Conservation (phyloP, 805 yeast genomes). For the Kuraishia cidri region DNA sequence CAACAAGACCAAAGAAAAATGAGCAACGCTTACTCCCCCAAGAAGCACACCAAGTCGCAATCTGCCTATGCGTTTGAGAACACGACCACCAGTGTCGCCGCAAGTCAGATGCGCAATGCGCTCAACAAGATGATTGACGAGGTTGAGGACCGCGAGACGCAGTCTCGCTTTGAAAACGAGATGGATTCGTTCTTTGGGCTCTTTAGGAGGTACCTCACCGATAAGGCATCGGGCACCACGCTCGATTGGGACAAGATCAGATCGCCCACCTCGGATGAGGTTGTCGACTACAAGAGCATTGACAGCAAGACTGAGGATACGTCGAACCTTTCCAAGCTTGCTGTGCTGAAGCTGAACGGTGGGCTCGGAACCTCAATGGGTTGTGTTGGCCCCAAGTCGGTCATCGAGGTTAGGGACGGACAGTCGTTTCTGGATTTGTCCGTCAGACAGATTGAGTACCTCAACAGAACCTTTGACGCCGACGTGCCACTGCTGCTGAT, state of each 20-base stretch:
- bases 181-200: constrained; percentile 92
- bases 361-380: constrained; percentile 99
- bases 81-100: constrained; percentile 91
- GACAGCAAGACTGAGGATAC: constrained; percentile 23
- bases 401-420: constrained; percentile 97
- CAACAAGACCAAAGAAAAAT: no score
- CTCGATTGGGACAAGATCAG: constrained; percentile 94
- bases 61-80: constrained; percentile 87
- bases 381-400: constrained; percentile 97
- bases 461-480: constrained; percentile 82
- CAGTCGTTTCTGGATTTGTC: constrained; percentile 93
- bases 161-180: constrained; percentile 68
- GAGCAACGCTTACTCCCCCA: no score
- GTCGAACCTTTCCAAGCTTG: constrained; percentile 67
- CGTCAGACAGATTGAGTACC: constrained; percentile 93
- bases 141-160: constrained; percentile 41
- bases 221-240: constrained; percentile 78
- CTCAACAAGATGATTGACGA: constrained; percentile 84
- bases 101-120: constrained; percentile 96
- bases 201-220: constrained; percentile 85
- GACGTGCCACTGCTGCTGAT: constrained; percentile 94
- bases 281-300: constrained; percentile 63
- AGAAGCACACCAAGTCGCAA: constrained; percentile 64
- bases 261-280: constrained; percentile 86
- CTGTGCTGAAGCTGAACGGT: constrained; percentile 94